Percentiles rank a stretch among this genome's conserved stretches.
Conservation (phyloP, 768 basidiomycete species). For the Psilocybe subaeruginosa region DNA sequence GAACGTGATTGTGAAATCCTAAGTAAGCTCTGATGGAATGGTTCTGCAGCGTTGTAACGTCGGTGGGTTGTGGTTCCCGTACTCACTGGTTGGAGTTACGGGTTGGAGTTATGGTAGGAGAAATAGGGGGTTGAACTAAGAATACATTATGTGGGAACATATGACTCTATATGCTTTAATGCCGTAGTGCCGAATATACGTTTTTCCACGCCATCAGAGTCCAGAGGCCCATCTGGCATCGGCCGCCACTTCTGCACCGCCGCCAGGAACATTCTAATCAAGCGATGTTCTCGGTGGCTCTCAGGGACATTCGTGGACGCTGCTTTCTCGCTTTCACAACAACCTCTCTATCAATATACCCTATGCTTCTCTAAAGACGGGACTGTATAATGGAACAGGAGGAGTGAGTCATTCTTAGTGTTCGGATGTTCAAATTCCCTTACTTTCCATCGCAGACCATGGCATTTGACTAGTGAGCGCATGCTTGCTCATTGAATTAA, state of each 20-base stretch:
- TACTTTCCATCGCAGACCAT: constrained; percentile 25
- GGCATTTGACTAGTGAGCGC: constrained; percentile 34
- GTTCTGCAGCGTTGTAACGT: too few species aligned
- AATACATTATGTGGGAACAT: too few species aligned
- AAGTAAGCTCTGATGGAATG: too few species aligned
- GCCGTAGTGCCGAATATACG: too few species aligned
- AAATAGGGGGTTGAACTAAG: too few species aligned
- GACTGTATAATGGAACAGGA: neutral
- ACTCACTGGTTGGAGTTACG: too few species aligned
- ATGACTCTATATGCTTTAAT: too few species aligned
- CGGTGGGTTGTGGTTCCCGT: too few species aligned
- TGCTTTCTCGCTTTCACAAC: neutral
- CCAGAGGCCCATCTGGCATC: too few species aligned
- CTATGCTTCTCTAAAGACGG: neutral
- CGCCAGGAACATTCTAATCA: neutral
- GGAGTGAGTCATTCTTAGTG: neutral
- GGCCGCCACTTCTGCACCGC: neutral
- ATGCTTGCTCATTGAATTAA: neutral
- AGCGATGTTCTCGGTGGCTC: neutral
- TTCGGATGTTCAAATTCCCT: neutral
- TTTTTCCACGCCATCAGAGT: too few species aligned
- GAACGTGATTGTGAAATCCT: too few species aligned
- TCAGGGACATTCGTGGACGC: neutral
- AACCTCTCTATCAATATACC: neutral
- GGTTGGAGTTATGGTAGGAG: too few species aligned